phyloP scores from a whole-genome alignment of 441 rosid species.

The Gossypium gossypioides region DNA sequence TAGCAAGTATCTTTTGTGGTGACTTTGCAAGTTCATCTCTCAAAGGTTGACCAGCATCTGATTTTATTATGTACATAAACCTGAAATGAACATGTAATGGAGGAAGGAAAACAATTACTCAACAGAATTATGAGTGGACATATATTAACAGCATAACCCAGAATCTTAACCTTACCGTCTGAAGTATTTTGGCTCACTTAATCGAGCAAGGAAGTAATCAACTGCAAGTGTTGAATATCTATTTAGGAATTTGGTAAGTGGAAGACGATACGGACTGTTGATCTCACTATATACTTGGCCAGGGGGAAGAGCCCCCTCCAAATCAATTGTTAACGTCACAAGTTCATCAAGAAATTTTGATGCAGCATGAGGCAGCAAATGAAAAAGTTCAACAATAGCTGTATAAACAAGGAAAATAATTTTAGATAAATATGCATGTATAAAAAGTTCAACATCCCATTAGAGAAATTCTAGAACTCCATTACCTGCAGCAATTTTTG shows the following conservation, averaged over 20 bases:
- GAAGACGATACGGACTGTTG: constrained; percentile 96
- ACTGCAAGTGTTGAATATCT: constrained; percentile 89
- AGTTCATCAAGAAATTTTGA: constrained; percentile 93
- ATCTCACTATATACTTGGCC: constrained; percentile 94
- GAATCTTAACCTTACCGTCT: constrained; percentile 54
- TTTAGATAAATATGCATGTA: constrained; percentile 1
- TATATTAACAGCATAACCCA: constrained; percentile 6
- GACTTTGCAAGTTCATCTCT: constrained; percentile 97
- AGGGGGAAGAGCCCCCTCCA: constrained; percentile 86
- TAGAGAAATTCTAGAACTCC: constrained; percentile 14
- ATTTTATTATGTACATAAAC: constrained; percentile 84
- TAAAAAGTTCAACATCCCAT: not conserved
- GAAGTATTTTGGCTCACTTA: constrained; percentile 87
- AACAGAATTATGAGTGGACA: constrained; percentile 11
- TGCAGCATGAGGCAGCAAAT: constrained; percentile 95
- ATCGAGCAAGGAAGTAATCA: constrained; percentile 88
- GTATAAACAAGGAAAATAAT: constrained; percentile 32
- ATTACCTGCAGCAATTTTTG: constrained; percentile 96
- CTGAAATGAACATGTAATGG: constrained; percentile 33
- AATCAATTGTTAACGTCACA: constrained; percentile 80
- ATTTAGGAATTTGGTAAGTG: constrained; percentile 86
- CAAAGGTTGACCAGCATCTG: constrained; percentile 93
- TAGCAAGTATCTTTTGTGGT: constrained; percentile 75
- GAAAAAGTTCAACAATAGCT: constrained; percentile 99
- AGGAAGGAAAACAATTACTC: constrained; percentile 10